Percentiles rank a stretch among this genome's conserved stretches.
Evolutionary conservation across 768 basidiomycete genomes (phyloP).

Genomic region (Pleurotus sapidus): DNA sequence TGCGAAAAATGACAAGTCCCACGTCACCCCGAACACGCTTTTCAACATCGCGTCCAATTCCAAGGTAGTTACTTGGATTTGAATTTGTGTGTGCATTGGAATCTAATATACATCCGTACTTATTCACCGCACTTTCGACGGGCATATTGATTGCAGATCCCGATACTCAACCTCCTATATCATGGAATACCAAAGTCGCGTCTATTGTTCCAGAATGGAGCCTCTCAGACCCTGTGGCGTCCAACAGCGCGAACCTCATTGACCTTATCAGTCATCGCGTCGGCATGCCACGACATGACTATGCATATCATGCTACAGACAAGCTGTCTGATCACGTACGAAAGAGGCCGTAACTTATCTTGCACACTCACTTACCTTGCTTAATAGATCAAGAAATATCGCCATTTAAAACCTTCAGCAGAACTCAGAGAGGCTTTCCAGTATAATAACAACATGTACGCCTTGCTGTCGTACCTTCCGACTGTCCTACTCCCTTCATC

Average conservation of each 20-base stretch:
- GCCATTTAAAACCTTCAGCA: slow-evolving; percentile 18
- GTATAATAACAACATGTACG: slow-evolving; percentile 26
- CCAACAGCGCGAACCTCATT: slow-evolving; percentile 17
- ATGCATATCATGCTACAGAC: slow-evolving; percentile 9
- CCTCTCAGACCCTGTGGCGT: slow-evolving; percentile 20
- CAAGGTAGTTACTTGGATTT: slow-evolving; percentile 16
- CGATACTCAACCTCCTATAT: slow-evolving; percentile 19
- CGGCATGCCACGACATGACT: slow-evolving; percentile 23
- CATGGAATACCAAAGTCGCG: slow-evolving; percentile 22
- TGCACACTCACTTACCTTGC: background rate
- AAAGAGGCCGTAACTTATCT: background rate
- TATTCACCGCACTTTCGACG: slow-evolving; percentile 21
- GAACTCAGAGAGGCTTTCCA: slow-evolving; percentile 22
- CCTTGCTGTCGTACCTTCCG: slow-evolving; percentile 21
- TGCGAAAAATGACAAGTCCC: slow-evolving; percentile 18
- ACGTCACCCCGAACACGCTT: slow-evolving; percentile 22
- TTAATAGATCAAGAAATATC: slow-evolving; percentile 15
- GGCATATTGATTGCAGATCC: slow-evolving; percentile 26
- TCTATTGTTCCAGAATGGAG: slow-evolving; percentile 22
- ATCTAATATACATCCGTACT: slow-evolving; percentile 10
- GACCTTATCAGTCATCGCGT: slow-evolving; percentile 26
- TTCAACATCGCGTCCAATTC: slow-evolving; percentile 29
- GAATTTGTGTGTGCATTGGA: background rate
- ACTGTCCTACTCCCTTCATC: slow-evolving; percentile 13
- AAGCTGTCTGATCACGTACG: slow-evolving; percentile 12